Evolutionary conservation across 495 filamentous ascomycete genomes (phyloP), one percentile per base, ranked within the genome.

Genomic region (Podospora comata): DNA sequence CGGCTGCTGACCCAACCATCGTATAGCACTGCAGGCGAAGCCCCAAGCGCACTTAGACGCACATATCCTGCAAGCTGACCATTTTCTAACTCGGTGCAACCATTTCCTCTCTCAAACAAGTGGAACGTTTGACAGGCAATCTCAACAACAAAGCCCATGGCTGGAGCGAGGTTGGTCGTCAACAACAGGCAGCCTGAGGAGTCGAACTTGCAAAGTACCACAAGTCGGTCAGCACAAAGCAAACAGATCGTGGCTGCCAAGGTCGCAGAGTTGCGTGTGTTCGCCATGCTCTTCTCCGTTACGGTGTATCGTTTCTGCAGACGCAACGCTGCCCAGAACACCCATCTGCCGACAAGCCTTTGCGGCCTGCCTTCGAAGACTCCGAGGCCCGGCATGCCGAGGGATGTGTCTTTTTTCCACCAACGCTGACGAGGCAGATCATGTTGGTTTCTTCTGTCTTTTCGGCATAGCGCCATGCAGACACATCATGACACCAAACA

Each of bases 1-100:
- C 68, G 65, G 66, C 63, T 71, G 72, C 65, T 66, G 48, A 64
- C 70, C 69, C 64, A 65, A 67, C 60, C 64, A 66, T 27, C 30
- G 39, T 16, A 48, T 16, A 48, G 39, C 26, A 7, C 30, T 61
- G 59, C 59, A 61, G 26, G 18, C 26, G 16, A 61, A 20, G 56
- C 3, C 56, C 56, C 56, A 58, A 58, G 19, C 56, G 23, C 23
- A 5, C 56, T 68, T 67, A 70, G 67, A 67, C 70, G 67, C 70
- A 69, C 55, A 16, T 30, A 57, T 63, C 59, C 61, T 69, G 65
- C 64, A 66, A 60, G 65, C 64, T 60, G 66, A 61, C 67, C 48
- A 66, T 61, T 61, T 20, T 27, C 19, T 6, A 61, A 61, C 20
- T 61, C 59, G 13, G 59, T 48, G 15, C 13, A 48, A 48, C 39